phyloP scores from a whole-genome alignment of 2,329 filamentous ascomycete genomes.

The Fusarium mundagurra region DNA sequence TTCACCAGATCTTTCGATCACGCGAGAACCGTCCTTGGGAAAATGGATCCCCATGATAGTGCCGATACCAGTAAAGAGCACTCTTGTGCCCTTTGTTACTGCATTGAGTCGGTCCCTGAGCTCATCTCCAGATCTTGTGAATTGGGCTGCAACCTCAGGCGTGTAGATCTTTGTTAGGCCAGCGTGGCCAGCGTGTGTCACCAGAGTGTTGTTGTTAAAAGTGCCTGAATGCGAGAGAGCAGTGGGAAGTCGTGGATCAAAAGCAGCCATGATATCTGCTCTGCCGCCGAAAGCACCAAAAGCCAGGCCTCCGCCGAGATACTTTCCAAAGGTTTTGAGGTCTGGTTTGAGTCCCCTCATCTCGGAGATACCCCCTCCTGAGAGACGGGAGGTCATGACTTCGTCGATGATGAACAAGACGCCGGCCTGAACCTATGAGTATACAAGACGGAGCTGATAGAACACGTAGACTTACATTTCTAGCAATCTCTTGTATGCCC shows the following conservation, averaged over 20 bases:
- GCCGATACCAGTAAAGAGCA: conserved; percentile 52
- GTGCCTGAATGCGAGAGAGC: conserved; percentile 68
- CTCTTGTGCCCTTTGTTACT: conserved; percentile 47
- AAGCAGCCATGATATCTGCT: conserved; percentile 66
- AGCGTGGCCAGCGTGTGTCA: conserved; percentile 64
- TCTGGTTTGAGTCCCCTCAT: conserved; percentile 62
- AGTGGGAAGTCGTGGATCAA: conserved; percentile 57
- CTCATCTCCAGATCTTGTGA: conserved; percentile 47
- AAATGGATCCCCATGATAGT: conserved; percentile 52
- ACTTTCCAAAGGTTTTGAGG: conserved; percentile 73
- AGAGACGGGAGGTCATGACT: conserved; percentile 73
- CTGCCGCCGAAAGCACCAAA: conserved; percentile 75
- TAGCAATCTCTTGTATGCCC: conserved; percentile 59
- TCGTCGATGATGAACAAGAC: conserved; percentile 75
- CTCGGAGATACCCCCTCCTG: conserved; percentile 58
- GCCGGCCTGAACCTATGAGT: conserved; percentile 48
- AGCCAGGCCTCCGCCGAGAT: conserved; percentile 71
- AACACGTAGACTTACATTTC: conserved; percentile 39
- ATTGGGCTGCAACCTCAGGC: conserved; percentile 43
- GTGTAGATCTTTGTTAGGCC: conserved; percentile 51
- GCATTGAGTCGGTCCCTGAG: conserved; percentile 46
- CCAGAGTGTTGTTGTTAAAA: conserved; percentile 73
- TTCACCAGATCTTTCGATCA: conserved; percentile 44
- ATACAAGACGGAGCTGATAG: neutral
- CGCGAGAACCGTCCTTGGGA: conserved; percentile 41